Base-by-base conservation (phyloP, 2,329 filamentous ascomycete genomes). In the Penicillium sclerotigenum region DNA sequence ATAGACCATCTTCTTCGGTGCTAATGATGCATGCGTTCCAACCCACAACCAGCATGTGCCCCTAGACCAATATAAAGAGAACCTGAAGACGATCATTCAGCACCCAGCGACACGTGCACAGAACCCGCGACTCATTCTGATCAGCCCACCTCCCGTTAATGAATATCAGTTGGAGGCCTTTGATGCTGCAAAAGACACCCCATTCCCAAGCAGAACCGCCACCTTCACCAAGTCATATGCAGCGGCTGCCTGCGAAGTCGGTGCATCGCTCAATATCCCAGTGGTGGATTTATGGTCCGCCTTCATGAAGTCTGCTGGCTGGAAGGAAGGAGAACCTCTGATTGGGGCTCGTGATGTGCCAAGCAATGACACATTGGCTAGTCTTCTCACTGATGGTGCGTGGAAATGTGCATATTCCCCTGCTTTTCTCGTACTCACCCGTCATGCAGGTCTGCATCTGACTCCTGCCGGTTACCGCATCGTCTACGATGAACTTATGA, bases 21-120 rank as follows among this genome's bases (percentile, higher is more conserved):
- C 94, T 64, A 97, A 99, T 70, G 94, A 97, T 73, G 87, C 93
- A 4, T 86, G 86, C 52, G 73, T 95, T 4, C 82, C 85, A 4
- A 77, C 83, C 36, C 85, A 84, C 48, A 78, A 79, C 10, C 94
- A 97, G 73, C 86, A 93, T 71, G 83, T 97, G 8, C 84, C 90
- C 0, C 73, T 96, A n/a, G 81, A 87, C 1, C 76, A 85, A 58
- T 97, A 91, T 78, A 85, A 83, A 70, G 75, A 81, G 53, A 95
- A 96, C 68, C 75, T 96, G 46, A 80, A 73, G 60, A 79, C 77
- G 26, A 90, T 97, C 64, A 76, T 95, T 66, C 84, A 79, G 3
- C 90, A 97, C 72, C 84, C 87, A 8, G 77, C 79, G 55, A 81
- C 96, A 57, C 73, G 75, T 54, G 86, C 84, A 6, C 91, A 97